A percentile compares a stretch with the other conserved stretches of the same genome.
Evolutionary conservation across 257 asterid genomes (phyloP).

Genomic region (Linderniella brevidens): DNA sequence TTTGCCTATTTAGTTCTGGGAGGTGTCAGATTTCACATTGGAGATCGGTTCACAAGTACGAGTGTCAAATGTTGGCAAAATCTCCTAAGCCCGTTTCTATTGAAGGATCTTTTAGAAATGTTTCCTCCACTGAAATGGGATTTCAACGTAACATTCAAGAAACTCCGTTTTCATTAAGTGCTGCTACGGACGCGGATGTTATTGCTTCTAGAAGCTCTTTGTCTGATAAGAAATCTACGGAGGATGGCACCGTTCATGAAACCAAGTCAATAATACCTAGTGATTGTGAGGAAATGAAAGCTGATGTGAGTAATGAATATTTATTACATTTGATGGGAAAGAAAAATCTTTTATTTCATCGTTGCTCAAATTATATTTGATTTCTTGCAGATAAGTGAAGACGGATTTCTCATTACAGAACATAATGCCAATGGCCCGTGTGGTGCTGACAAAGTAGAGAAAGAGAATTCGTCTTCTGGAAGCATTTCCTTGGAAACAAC

Average conservation of each 20-base stretch:
- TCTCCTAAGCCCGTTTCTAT: slow-evolving; percentile 13
- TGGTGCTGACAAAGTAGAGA: slow-evolving; percentile 23
- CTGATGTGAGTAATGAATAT: background rate
- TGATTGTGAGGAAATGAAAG: background rate
- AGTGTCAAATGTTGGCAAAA: slow-evolving; percentile 49
- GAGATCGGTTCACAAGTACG: slow-evolving; percentile 78
- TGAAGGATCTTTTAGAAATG: slow-evolving; percentile 19
- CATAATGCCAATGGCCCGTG: slow-evolving; percentile 20
- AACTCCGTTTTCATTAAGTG: slow-evolving; percentile 16
- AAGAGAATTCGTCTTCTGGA: too few species aligned
- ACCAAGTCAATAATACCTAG: too few species aligned
- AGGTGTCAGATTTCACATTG: slow-evolving; percentile 76
- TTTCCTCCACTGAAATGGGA: slow-evolving; percentile 17
- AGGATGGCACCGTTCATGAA: too few species aligned
- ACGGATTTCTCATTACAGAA: slow-evolving; percentile 26
- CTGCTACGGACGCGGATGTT: slow-evolving; percentile 15
- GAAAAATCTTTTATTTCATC: background rate
- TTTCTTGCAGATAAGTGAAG: slow-evolving; percentile 28
- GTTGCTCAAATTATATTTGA: slow-evolving; percentile 1
- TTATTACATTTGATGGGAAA: background rate
- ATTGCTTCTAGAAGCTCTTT: background rate
- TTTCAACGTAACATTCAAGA: slow-evolving; percentile 11
- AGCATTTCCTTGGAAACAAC: too few species aligned
- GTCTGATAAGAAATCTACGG: too few species aligned
- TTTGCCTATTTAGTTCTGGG: slow-evolving; percentile 41